A percentile compares a stretch with the other conserved stretches of the same genome.
phyloP scores from a whole-genome alignment of 306 rosid genomes.

The Trichosanthes truncata region DNA sequence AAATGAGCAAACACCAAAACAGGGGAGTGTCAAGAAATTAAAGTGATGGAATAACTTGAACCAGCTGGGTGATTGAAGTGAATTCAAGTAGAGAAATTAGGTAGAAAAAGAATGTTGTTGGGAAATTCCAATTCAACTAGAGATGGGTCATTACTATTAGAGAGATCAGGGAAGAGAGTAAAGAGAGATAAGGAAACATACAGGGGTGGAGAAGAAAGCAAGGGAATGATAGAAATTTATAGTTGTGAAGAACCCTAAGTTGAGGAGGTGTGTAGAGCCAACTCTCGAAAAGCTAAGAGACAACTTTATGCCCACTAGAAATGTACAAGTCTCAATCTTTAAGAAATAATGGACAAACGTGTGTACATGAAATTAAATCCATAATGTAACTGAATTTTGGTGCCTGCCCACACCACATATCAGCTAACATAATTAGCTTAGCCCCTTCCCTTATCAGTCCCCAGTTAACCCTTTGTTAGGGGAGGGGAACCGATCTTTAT shows the following conservation, averaged over 20 bases:
- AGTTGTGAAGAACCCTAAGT: conserved; percentile 22
- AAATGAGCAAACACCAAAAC: neutral
- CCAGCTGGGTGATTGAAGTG: neutral
- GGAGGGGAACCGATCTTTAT: neutral
- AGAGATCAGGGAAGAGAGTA: conserved; percentile 1
- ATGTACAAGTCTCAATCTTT: conserved; percentile 2
- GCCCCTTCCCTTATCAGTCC: neutral
- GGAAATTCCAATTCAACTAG: neutral
- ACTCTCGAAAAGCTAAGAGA: neutral
- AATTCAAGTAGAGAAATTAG: neutral
- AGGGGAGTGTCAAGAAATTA: conserved; percentile 19
- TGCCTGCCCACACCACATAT: neutral
- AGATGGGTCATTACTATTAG: neutral
- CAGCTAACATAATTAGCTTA: neutral
- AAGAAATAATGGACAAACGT: neutral
- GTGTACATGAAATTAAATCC: neutral
- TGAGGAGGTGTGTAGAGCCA: neutral
- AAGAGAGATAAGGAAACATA: neutral
- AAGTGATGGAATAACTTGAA: neutral
- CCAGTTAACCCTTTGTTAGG: neutral
- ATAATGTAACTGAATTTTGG: neutral
- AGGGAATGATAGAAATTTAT: conserved; percentile 41
- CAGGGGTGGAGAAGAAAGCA: conserved; percentile 23
- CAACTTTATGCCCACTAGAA: conserved; percentile 10
- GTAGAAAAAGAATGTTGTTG: conserved; percentile 9